Percentiles rank a stretch among this genome's conserved stretches.
Conservation (phyloP, 352 stramenopile species). For the Globisporangium iwayamae region DNA sequence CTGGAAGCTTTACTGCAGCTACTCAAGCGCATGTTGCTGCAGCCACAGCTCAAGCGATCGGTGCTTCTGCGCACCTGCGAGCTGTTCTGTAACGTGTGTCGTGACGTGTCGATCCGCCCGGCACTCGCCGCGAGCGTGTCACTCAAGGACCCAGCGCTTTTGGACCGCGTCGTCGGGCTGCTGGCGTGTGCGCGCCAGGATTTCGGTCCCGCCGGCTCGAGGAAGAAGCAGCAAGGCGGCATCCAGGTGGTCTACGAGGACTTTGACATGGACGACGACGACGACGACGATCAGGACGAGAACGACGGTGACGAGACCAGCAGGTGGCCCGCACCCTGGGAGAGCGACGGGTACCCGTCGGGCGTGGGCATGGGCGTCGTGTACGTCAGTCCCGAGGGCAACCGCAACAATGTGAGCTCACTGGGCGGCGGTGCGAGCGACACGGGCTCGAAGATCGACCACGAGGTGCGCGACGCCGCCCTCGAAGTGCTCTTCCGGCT, state of each 20-base stretch:
- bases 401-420: constrained; percentile 36
- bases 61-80: constrained; percentile 63
- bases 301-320: constrained; percentile 46
- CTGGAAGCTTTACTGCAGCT: constrained; percentile 64
- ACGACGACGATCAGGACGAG: constrained; percentile 49
- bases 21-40: constrained; percentile 37
- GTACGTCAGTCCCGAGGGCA: constrained; percentile 66
- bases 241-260: constrained; percentile 33
- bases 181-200: constrained; percentile 52
- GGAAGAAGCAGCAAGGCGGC: constrained; percentile 28
- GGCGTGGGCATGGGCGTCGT: constrained; percentile 76
- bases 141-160: constrained; percentile 37
- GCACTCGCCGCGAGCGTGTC: constrained; percentile 40
- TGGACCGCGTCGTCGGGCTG: constrained; percentile 50
- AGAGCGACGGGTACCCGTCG: constrained; percentile 64
- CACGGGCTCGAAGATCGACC: constrained; percentile 56
- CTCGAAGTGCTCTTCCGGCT: constrained; percentile 75
- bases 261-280: constrained; percentile 43
- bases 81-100: constrained; percentile 54
- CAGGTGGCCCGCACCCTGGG: constrained; percentile 71
- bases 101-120: constrained; percentile 44
- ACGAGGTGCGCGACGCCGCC: constrained; percentile 72
- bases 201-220: constrained; percentile 26
- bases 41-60: constrained; percentile 36
- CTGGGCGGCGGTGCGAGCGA: constrained; percentile 17